phyloP scores from a whole-genome alignment of 1,284 basidiomycete genomes.

The Erythrobasidium hasegawianum region DNA sequence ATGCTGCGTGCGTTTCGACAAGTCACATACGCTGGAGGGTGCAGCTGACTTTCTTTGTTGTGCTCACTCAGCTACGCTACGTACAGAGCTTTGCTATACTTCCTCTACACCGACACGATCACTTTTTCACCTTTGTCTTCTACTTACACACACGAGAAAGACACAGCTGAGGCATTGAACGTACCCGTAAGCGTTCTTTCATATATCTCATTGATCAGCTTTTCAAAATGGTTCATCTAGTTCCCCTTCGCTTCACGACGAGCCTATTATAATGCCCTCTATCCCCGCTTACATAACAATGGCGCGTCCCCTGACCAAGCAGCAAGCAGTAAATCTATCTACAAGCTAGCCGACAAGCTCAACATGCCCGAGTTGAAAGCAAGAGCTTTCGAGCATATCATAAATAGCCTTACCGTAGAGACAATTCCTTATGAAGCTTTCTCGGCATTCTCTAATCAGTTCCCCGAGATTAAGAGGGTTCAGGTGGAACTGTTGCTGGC shows the following conservation, averaged over 20 bases:
- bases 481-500: conserved; percentile 29
- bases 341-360: conserved; percentile 46
- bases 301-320: neutral
- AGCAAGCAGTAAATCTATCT: conserved; percentile 43
- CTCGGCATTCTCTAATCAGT: conserved; percentile 32
- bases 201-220: too few relatives aligned
- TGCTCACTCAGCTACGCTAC: conserved; percentile 44
- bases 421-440: conserved; percentile 36
- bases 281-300: conserved; percentile 1
- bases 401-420: conserved; percentile 28
- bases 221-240: neutral
- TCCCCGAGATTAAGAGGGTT: conserved; percentile 32
- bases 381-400: conserved; percentile 43
- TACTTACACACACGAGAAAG: conserved; percentile 42
- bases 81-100: conserved; percentile 50
- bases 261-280: neutral
- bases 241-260: conserved; percentile 38
- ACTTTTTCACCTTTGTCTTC: conserved; percentile 45
- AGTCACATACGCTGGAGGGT: neutral
- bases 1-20: conserved; percentile 7
- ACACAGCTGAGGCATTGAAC: conserved; percentile 34
- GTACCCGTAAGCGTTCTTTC: conserved; percentile 11
- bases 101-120: conserved; percentile 49
- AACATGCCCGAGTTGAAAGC: conserved; percentile 44
- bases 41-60: neutral